Evolutionary conservation across 148 eudicot species (phyloP), one percentile per base, ranked within the genome.

Genomic region (Nyssa sinensis): DNA sequence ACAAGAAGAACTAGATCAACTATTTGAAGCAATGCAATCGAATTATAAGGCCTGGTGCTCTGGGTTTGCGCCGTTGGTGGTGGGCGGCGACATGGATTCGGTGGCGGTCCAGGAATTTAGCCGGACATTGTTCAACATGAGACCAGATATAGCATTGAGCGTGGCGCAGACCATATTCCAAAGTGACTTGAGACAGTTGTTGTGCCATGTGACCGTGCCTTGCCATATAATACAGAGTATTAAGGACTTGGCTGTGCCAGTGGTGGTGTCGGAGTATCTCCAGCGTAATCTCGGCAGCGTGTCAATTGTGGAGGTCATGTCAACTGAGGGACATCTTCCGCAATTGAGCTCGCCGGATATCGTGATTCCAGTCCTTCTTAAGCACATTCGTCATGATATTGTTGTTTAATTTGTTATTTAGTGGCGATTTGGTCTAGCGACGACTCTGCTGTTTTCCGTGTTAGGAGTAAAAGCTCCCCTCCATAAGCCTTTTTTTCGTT

Each of bases 201-300:
- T 94, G 29, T 37, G 86, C 64, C 97, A 86, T 21, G 90, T 94
- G 3, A 81, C 86, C 0, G 85, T 85, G 3, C 93, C 98, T 0
- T 91, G 97, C 72, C 98, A 94, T 77, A 91, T 94, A 21, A 86
- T 94, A 3, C 97, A 94, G 78, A 91, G 97, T 80, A 67, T 85
- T 73, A 94, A 91, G 85, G 98, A 94, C 74, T 55, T 91, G 84
- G 98, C 98, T 0, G 98, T 94, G 31, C 98, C 98, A 0, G 97
- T 91, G 64, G 97, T 83, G 16, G 97, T 94, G 39, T 78, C 98
- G 1, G 98, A 91, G 84, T 94, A 87, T 78, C 91, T 94, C 70
- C 97, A 91, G 76, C 98, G 90, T 71, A 80, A 90, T 75, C 84
- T 94, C 12, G 97, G 95, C 3, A 87, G 91, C 0, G 80, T 87